Conservation (phyloP, 1,284 basidiomycete species). For the Xanthoconium separans region DNA sequence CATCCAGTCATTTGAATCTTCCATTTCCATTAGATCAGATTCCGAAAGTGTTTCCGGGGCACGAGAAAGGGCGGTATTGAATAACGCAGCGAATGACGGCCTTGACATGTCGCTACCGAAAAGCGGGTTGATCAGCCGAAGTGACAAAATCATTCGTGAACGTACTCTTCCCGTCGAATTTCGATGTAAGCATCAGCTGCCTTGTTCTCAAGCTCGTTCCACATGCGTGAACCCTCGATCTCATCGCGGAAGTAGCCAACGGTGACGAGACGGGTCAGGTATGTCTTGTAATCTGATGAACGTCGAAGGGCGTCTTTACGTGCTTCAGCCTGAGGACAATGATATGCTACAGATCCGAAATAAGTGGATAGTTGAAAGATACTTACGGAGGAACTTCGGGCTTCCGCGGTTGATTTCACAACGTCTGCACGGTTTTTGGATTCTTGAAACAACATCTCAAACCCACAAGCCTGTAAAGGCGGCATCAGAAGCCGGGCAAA, state of each 20-base stretch:
- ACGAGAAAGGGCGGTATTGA: conserved; percentile 60
- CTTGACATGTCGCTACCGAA: conserved; percentile 52
- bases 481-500: background rate
- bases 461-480: conserved; percentile 74
- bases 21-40: conserved; percentile 31
- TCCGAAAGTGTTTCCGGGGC: conserved; percentile 27
- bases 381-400: conserved; percentile 49
- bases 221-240: conserved; percentile 70
- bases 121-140: conserved; percentile 5
- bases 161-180: conserved; percentile 65
- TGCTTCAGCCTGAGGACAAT: conserved; percentile 49
- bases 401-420: conserved; percentile 38
- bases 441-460: conserved; percentile 92
- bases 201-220: conserved; percentile 70
- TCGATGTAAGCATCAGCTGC: conserved; percentile 70
- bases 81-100: conserved; percentile 71
- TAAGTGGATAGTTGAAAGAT: background rate
- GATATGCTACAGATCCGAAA: background rate
- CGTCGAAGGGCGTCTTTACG: conserved; percentile 64
- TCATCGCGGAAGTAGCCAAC: conserved; percentile 78
- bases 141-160: conserved; percentile 6
- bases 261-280: conserved; percentile 61
- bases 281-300: conserved; percentile 64
- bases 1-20: conserved; percentile 76
- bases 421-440: conserved; percentile 52